Conservation (phyloP, 2,329 filamentous ascomycete species). For the Cladosporium halotolerans region DNA sequence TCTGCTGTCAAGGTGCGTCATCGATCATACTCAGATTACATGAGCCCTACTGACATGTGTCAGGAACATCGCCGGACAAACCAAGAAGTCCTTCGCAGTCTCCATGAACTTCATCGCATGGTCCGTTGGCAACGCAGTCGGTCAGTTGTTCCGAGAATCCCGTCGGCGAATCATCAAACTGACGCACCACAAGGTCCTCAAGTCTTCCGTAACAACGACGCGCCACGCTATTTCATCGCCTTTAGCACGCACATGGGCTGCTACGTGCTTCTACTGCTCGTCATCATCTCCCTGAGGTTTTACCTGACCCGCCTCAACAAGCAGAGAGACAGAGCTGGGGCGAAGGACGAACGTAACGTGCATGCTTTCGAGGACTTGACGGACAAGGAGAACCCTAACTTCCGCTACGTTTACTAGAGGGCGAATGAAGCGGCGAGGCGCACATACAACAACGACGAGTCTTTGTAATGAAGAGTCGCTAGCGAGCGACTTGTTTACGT, state of each 20-base stretch:
- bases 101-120: conserved; percentile 66
- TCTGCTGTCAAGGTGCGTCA: conserved; percentile 14
- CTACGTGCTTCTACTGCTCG: conserved; percentile 48
- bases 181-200: conserved; percentile 47
- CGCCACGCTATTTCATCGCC: conserved; percentile 62
- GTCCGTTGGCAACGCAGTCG: conserved; percentile 62
- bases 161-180: neutral
- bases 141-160: conserved; percentile 29
- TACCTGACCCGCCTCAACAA: conserved; percentile 38
- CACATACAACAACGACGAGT: neutral
- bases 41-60: conserved; percentile 25
- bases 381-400: conserved; percentile 26
- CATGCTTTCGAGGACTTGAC: conserved; percentile 30
- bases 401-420: conserved; percentile 30
- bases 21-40: no score
- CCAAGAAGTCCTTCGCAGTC: conserved; percentile 64
- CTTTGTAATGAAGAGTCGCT: neutral
- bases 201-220: conserved; percentile 56
- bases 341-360: conserved; percentile 25
- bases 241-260: conserved; percentile 65
- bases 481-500: no score
- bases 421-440: no score
- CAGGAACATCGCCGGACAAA: conserved; percentile 65
- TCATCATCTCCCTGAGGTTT: conserved; percentile 37
- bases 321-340: conserved; percentile 30